Evolutionary conservation across 768 basidiomycete species (phyloP), one percentile per base, ranked within the genome.

Genomic region (Phylloporus sp.): DNA sequence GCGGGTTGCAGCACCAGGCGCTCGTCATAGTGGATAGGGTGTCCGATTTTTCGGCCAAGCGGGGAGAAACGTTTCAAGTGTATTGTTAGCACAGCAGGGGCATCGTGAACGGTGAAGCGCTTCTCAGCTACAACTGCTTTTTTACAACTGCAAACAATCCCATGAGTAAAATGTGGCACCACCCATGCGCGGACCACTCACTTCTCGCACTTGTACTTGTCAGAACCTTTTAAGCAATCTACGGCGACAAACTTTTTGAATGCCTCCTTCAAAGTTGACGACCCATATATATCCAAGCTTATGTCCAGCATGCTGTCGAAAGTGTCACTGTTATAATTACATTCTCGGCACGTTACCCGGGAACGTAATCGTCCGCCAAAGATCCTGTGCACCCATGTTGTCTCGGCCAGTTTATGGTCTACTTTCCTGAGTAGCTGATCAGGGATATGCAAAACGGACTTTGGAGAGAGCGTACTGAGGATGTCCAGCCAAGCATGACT

Each of bases 131-230:
- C 79, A 49, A 97, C 94, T 45, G 85, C 80, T 65, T 85, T 88
- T 68, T 95, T 95, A 76, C 97, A 99, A 64, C 95, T 97, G 50
- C 18, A 29, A 51, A 11, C 24, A 34, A 35, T 26, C 40, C n/a
- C 18, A 38, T 65, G 11, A 63, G 51, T 5, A 13, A 50, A 42
- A 48, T 11, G 24, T 22, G 18, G 15, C 7, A 26, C 22, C 36
- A 34, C 22, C 10, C 40, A 39, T 41, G 23, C 38, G 40, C 47
- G 41, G 26, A 44, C 13, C n/a, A 78, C 89, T 61, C 65, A 97
- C 93, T 92, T 97, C 72, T 99, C 97, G 70, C 97, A 99, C 67
- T 95, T 92, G 70, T 99, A 99, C 72, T 95, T 95, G 76, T 99
- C 92, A 6, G 85, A 82, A 0, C 95, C 97, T 55, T 83, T 89